A percentile compares a stretch with the other conserved stretches of the same genome.
Conservation (phyloP, 805 yeast species). For the Metschnikowia baotianmanensis region DNA sequence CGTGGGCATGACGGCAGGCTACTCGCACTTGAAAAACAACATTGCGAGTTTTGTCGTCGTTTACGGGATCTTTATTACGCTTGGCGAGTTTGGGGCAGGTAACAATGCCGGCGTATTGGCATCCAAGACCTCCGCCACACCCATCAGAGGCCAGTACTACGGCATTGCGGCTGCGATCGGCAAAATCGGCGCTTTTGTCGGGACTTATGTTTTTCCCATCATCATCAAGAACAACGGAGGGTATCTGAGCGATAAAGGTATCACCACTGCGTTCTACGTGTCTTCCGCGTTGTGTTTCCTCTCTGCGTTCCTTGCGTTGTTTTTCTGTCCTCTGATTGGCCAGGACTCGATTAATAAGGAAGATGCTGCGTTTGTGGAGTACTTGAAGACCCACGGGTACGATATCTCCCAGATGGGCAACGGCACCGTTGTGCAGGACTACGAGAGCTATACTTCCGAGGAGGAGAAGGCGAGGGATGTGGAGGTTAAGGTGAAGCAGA, state of each 20-base stretch:
- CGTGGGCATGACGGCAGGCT: conserved; percentile 75
- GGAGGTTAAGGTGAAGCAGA: conserved; percentile 6
- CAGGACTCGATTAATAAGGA: conserved; percentile 80
- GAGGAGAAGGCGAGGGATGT: conserved; percentile 11
- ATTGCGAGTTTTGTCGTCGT: conserved; percentile 81
- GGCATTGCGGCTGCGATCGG: conserved; percentile 91
- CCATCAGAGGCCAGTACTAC: conserved; percentile 87
- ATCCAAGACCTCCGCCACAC: conserved; percentile 80
- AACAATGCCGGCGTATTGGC: conserved; percentile 87
- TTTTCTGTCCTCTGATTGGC: conserved; percentile 76
- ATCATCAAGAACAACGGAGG: conserved; percentile 59
- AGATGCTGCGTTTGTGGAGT: conserved; percentile 67
- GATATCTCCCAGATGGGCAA: conserved; percentile 62
- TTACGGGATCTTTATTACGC: conserved; percentile 81
- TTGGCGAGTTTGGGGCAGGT: conserved; percentile 96
- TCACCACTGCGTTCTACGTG: conserved; percentile 77
- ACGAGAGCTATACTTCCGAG: conserved; percentile 14
- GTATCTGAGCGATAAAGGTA: conserved; percentile 49
- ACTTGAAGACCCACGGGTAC: conserved; percentile 66
- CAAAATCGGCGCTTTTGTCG: conserved; percentile 89
- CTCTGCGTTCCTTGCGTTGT: conserved; percentile 65
- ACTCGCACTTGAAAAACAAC: conserved; percentile 51
- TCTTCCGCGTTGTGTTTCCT: conserved; percentile 74
- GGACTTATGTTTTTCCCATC: conserved; percentile 84
- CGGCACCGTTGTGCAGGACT: conserved; percentile 15